Base-by-base conservation (phyloP, 257 asterid genomes). In the Rauvolfia tetraphylla region DNA sequence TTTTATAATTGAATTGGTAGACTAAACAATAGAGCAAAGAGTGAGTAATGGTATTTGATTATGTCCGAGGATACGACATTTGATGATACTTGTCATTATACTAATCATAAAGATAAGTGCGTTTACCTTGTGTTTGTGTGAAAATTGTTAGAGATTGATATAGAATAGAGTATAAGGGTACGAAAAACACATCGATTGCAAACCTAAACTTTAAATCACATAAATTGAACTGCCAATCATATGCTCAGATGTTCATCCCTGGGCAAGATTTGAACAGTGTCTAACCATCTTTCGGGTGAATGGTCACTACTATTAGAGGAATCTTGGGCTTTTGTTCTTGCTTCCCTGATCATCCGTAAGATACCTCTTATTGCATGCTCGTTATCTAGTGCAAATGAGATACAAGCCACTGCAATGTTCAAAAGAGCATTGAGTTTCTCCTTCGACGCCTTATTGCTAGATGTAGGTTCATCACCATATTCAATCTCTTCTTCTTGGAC, bases 251-350 rank as follows among this genome's bases (percentile, higher is more conserved):
- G 89, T 76, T 90, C 96, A 61, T 92, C 97, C 87, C 92, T 88
- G 11, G 95, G 91, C 90, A 95, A 87, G 85, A 94, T 91, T 78
- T 91, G 98, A 68, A 95, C 93, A 13, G 94, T 93, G 81, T 92
- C 99, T 0, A 97, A 95, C 98, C 98, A 95, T 78, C 96, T 86
- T 51, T 98, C 98, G 0, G 98, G 97, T 0, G 98, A 95, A 84
- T 90, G 96, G 13, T 86, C 96, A 73, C 98, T 90, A 74, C 96
- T 86, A 68, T 89, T 90, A 0, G 95, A 91, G 7, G 98, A 95
- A 58, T 83, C 79, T 38, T 91, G 98, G 39, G 94, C 97, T 66
- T 92, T 97, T 5, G 93, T 93, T 68, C 99, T 88, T n/a, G 88
- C 89, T 79, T 95, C 98, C 67, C 93, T 84, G 7, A 91, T 86